Evolutionary conservation across 495 filamentous ascomycete genomes (phyloP), one percentile per base, ranked within the genome.

Genomic region (Bombardia bombarda): DNA sequence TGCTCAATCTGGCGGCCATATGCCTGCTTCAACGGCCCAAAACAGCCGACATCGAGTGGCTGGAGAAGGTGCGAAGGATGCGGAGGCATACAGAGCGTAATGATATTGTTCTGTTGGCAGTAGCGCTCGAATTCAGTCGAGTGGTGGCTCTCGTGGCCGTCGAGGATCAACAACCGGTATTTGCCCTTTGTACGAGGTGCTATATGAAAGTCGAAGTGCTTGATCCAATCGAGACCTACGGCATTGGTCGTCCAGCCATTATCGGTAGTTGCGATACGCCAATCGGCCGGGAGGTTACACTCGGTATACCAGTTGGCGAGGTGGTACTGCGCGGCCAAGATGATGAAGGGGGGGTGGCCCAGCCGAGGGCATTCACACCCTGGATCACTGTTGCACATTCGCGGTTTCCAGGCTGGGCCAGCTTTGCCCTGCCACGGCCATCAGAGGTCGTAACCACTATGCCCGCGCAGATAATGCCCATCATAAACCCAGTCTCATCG

Each of bases 21-120:
- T 36, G 39, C 32, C 32, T n/a, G 14, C 33, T 44, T 51, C 1
- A 51, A 16, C 20, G 34, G 32, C 22, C 42, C 26, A 19, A 45
- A 45, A 45, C 17, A 45, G 13, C 42, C 34, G 39, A 52, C 32
- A 52, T 52, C 50, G 20, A 45, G 40, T 34, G 45, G 42, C 42
- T 53, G 30, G 24, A 46, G 41, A n/a, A 45, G 1, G 20, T 52
- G 35, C n/a, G 50, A 52, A n/a, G 31, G 49, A 14, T 49, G 42
- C 2, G 42, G 18, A 49, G 45, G 45, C 25, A 48, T 47, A 26
- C 33, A 48, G 30, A 52, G 47, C 2, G 42, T 38, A 9, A 50
- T 42, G 23, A 45, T 50, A 19, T 50, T 50, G 31, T 50, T 45
- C 21, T 33, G 26, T 21, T 49, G 38, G 20, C 26, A 49, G 26